Percentiles rank a stretch among this genome's conserved stretches.
Evolutionary conservation across 768 basidiomycete species (phyloP).

Genomic region (Pleurotus salmoneostramineus): DNA sequence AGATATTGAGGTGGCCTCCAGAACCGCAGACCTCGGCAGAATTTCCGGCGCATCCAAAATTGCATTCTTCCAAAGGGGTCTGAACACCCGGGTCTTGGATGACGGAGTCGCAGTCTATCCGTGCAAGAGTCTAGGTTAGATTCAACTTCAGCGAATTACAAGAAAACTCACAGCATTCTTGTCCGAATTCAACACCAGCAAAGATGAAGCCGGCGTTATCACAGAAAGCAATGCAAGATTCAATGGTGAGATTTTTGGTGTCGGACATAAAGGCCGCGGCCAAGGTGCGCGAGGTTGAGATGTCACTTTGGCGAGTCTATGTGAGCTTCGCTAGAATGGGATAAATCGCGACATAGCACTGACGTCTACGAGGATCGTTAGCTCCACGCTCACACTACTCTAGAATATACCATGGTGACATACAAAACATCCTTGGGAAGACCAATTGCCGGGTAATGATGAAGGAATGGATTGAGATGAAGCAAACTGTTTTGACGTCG

Average conservation of each 20-base stretch:
- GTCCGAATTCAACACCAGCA: constrained; percentile 64
- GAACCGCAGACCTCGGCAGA: constrained; percentile 52
- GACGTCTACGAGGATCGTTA: not conserved
- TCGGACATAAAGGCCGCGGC: constrained; percentile 36
- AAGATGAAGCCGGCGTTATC: constrained; percentile 36
- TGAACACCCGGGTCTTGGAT: constrained; percentile 45
- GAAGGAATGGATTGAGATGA: constrained; percentile 21
- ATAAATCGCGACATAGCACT: not conserved
- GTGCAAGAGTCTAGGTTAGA: not conserved
- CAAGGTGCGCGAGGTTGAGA: constrained; percentile 48
- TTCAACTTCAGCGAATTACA: not conserved
- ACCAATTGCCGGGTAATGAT: constrained; percentile 39
- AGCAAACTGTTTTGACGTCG: not conserved
- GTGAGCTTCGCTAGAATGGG: not conserved
- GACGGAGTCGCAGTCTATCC: constrained; percentile 55
- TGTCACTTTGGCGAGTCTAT: constrained; percentile 19
- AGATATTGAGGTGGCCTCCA: constrained; percentile 46
- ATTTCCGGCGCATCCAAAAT: constrained; percentile 51
- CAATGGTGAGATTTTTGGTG: constrained; percentile 48
- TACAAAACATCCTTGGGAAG: constrained; percentile 48
- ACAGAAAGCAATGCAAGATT: constrained; percentile 36
- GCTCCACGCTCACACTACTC: not conserved
- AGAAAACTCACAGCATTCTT: constrained; percentile 37
- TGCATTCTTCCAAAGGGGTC: constrained; percentile 44
- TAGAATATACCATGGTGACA: constrained; percentile 2